A percentile compares a stretch with the other conserved stretches of the same genome.
Conservation (phyloP, 108 stramenopile species). For the Stephanodiscus triporus region DNA sequence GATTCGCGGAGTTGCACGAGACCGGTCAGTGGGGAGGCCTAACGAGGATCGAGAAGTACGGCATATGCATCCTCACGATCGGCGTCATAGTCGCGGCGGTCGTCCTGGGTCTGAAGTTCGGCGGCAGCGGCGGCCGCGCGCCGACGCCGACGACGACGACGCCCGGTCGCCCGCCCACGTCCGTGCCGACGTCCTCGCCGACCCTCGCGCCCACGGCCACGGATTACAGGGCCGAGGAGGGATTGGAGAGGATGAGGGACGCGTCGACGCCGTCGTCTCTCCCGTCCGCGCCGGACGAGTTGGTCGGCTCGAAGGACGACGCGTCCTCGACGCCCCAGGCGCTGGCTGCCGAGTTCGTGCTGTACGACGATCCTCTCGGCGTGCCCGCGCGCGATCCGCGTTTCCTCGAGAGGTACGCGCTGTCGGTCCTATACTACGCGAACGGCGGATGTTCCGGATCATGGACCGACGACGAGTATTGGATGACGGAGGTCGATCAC, state of each 20-base stretch:
- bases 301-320: constrained; percentile 24
- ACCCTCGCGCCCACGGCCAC: constrained; percentile 11
- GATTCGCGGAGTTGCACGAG: constrained; percentile 35
- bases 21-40: constrained; percentile 41
- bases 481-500: constrained; percentile 37
- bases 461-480: constrained; percentile 31
- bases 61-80: constrained; percentile 26
- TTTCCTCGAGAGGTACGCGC: constrained; percentile 42
- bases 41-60: constrained; percentile 27
- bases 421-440: constrained; percentile 28
- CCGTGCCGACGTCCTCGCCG: not conserved
- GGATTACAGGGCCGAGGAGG: constrained; percentile 16
- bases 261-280: constrained; percentile 16
- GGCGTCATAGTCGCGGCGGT: constrained; percentile 23
- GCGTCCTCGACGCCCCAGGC: constrained; percentile 30
- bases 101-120: constrained; percentile 25
- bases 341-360: constrained; percentile 42
- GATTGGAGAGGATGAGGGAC: constrained; percentile 24
- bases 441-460: constrained; percentile 40
- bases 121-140: not conserved
- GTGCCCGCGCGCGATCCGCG: constrained; percentile 29
- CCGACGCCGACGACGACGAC: constrained; percentile 4
- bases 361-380: constrained; percentile 33
- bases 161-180: constrained; percentile 4
- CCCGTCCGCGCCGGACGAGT: constrained; percentile 30